Conservation (phyloP, 495 filamentous ascomycete genomes). For the Tuber brumale region DNA sequence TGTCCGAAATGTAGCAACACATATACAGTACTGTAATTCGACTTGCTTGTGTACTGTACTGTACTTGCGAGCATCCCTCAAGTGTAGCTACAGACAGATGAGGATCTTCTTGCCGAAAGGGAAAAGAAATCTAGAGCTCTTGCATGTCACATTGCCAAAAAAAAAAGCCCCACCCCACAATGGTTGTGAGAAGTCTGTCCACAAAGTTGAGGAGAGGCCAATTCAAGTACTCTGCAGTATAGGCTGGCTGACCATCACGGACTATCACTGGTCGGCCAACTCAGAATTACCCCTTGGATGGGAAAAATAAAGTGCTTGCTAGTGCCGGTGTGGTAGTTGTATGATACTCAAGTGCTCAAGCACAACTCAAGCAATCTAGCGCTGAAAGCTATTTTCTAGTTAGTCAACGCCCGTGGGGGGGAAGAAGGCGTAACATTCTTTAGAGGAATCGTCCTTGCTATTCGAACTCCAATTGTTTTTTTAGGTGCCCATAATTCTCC, state of each 20-base stretch:
- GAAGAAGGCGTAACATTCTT: not conserved
- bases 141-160: not conserved
- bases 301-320: not conserved
- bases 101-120: slow-evolving; percentile 20
- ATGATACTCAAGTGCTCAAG: not conserved
- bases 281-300: not conserved
- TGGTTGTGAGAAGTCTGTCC: slow-evolving; percentile 7
- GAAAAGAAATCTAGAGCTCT: slow-evolving; percentile 7
- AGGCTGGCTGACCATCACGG: not conserved
- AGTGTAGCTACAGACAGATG: slow-evolving; percentile 17
- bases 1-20: not conserved
- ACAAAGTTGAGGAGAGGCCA: slow-evolving; percentile 6
- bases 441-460: not conserved
- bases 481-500: not conserved
- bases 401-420: not conserved
- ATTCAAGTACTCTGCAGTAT: not conserved
- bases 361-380: not conserved
- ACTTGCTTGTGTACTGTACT: not conserved
- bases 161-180: not conserved
- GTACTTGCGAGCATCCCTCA: not conserved
- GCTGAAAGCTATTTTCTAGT: not conserved
- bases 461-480: not conserved
- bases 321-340: not conserved
- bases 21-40: slow-evolving; percentile 2
- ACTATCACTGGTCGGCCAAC: not conserved